Evolutionary conservation across 352 stramenopile genomes (phyloP), one percentile per base, ranked within the genome.

Genomic region (Globisporangium solare): DNA sequence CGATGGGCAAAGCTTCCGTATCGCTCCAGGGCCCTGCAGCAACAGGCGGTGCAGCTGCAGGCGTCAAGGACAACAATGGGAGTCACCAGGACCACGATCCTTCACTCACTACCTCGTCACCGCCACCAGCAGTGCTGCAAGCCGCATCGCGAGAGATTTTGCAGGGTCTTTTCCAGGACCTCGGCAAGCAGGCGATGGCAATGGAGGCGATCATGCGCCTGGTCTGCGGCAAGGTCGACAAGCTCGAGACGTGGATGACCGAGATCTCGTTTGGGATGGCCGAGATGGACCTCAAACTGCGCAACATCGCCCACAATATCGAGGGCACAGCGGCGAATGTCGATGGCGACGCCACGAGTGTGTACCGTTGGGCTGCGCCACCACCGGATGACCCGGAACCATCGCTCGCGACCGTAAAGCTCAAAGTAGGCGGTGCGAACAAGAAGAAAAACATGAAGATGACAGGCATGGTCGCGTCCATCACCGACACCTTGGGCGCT

Each of bases 231-330:
- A 87, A 86, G 18, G 77, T 89, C 40, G 79, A 92, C 63, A 83
- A 81, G 32, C 71, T 92, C 56, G 81, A 92, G 63, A 62, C 67
- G 21, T 92, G 79, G 79, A 60, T 92, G 27, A 88, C 74, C 7
- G 77, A 87, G 15, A 79, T 92, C 45, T 84, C 73, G 57, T 88
- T 77, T 18, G 79, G 81, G 2, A 88, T 92, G 73, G 84, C 73
- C 2, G 81, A 92, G 53, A 58, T 92, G 22, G 81, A 92, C 63
- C 64, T 81, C 18, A 82, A 89, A 56, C 64, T 92, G 37, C 68
- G 79, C 21, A 92, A 87, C 40, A 92, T 92, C 24, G 81, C 81
- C 10, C 81, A 92, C 58, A 92, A 89, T 56, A 92, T 89, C 37
- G 81, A 92, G 51, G 81, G 81, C n/a, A 86, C 75, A 13, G 65